These are phyloP conservation scores for Termitomyces eurrhizus DNA, from an alignment of 768 basidiomycete genomes.

Conservation along the genomic window DNA sequence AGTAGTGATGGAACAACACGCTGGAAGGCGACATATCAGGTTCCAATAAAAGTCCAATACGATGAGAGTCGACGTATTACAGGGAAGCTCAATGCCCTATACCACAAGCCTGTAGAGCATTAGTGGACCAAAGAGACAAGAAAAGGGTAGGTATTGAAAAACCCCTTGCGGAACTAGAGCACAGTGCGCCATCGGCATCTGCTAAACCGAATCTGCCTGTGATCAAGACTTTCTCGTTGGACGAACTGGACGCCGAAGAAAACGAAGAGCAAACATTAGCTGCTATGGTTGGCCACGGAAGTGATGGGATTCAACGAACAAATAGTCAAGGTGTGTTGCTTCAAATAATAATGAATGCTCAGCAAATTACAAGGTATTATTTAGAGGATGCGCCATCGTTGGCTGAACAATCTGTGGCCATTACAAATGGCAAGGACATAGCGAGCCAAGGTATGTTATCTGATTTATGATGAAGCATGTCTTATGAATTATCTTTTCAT, in stretches of 20 bases:
- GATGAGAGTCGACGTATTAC: not conserved
- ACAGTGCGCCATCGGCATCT: conserved; percentile 30
- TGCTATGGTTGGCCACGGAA: not conserved
- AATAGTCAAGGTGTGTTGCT: not conserved
- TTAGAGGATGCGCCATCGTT: not conserved
- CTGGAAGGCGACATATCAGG: too few relatives aligned
- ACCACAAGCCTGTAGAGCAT: not conserved
- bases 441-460: not conserved
- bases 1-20: too few relatives aligned
- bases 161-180: conserved; percentile 38
- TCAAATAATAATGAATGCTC: not conserved
- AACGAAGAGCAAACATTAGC: not conserved
- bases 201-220: conserved; percentile 33
- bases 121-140: not conserved
- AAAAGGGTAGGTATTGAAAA: not conserved
- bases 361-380: not conserved
- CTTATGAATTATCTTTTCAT: not conserved
- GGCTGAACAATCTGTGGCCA: too few relatives aligned
- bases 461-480: not conserved
- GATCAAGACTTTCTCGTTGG: not conserved
- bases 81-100: not conserved
- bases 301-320: not conserved
- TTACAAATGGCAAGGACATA: not conserved
- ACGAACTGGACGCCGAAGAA: conserved; percentile 3
- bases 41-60: too few relatives aligned